Base-by-base conservation (phyloP, 805 yeast species). In the Candida sakaeoensis region DNA sequence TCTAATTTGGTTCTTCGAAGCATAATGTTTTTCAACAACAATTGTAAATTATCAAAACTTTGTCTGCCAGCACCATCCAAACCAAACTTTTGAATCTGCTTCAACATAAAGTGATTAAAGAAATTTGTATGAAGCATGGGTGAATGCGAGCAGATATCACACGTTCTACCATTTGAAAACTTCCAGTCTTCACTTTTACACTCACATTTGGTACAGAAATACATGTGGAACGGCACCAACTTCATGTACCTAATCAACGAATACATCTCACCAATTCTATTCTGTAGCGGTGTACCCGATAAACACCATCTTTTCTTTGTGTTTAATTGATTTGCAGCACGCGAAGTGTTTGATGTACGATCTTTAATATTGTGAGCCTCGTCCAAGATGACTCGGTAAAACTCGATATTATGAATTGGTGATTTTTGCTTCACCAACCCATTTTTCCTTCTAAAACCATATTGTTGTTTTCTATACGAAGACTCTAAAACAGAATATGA, bases 341-440 rank as follows among this genome's bases (percentile, higher is more conserved):
- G 81, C 0, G 98, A 90, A 0, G 99, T 93, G 18, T 91, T 91
- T 39, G 93, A 82, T 40, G 89, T 89, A 43, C 98, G 74, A 59
- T 93, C 98, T 57, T 93, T 93, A 68, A 93, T 91, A 54, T 91
- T 91, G 58, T 93, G 99, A 1, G 99, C 99, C 58, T 93, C 99
- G 63, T 93, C 99, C 37, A 93, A 65, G 12, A 93, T 77, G 7
- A 91, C 95, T 42, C 99, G 68, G 54, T 88, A 84, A 58, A 89
- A 93, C 29, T 76, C 71, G 32, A 85, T 70, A 10, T 74, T 64
- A 55, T 93, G 99, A 28, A 93, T 59, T 0, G 81, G 75, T 16
- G 95, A 82, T 44, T 73, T 71, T 47, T 89, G 95, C 56, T 85
- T 85, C 3, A 85, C 81, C 17, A 78, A 52, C 1, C 85, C 82